These are phyloP conservation scores for Jamesozyma piceae DNA, from an alignment of 805 yeast species.

Conservation along the genomic window DNA sequence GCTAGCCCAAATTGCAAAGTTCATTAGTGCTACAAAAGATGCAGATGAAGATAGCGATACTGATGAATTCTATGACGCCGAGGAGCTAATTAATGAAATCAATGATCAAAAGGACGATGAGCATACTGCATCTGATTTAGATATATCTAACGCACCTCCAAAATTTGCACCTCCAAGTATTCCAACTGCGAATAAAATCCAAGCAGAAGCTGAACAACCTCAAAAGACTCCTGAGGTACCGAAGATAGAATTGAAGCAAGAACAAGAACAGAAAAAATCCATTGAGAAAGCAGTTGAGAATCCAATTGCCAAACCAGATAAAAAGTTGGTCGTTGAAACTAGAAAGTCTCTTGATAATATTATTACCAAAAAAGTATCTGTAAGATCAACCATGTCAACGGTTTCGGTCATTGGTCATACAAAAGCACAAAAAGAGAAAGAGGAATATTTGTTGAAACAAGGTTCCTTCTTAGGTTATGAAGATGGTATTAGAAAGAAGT, in stretches of 20 bases:
- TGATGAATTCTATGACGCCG: slow-evolving; percentile 74
- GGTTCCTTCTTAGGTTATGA: slow-evolving; percentile 71
- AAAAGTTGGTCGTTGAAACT: too few species aligned
- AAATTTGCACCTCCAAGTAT: background rate
- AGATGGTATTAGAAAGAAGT: slow-evolving; percentile 61
- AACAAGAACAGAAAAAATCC: background rate
- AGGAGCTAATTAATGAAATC: slow-evolving; percentile 32
- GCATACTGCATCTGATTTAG: background rate
- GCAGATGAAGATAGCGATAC: slow-evolving; percentile 32
- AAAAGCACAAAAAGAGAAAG: slow-evolving; percentile 22
- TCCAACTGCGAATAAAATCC: background rate
- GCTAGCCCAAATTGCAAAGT: slow-evolving; percentile 22
- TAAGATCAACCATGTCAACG: background rate
- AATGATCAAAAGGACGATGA: background rate
- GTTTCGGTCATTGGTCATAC: slow-evolving; percentile 7
- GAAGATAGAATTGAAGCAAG: background rate
- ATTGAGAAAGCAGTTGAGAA: background rate
- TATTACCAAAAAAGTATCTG: background rate
- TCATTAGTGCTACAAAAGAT: slow-evolving; percentile 19
- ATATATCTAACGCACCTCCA: background rate
- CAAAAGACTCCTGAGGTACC: too few species aligned
- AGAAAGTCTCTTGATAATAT: too few species aligned
- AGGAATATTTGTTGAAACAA: slow-evolving; percentile 26
- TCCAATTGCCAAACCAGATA: background rate
- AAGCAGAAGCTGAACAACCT: background rate